Base-by-base conservation (phyloP, 768 basidiomycete genomes). In the Royoungia palumana region DNA sequence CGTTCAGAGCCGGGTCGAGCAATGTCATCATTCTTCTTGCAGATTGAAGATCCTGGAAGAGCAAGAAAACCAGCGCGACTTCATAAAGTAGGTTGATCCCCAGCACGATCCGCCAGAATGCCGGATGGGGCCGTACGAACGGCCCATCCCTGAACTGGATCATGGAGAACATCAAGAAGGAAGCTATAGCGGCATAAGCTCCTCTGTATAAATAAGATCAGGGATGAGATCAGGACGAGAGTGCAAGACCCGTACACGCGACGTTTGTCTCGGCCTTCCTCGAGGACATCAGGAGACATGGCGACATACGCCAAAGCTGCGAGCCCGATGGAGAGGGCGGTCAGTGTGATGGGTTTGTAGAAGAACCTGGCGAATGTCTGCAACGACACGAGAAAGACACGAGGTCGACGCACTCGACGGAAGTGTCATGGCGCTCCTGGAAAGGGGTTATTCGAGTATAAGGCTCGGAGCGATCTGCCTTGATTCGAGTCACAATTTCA, bases 61-160 rank as follows among this genome's bases (percentile, higher is more conserved):
- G 77, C 27, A 94, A 64, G 67, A 92, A 94, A 38, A 92, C 90
- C 34, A 94, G 72, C 11, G 77, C 82, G 35, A 94, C 72, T 63
- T 90, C 89, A 62, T 94, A 94, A 24, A 92, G 73, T 14, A 94
- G 68, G 68, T 94, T 94, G 52, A 89, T 70, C 21, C 88, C 89
- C 22, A 93, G 74, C 5, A 90, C 76, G 34, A 82, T 71, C 43
- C 91, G 77, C 89, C 89, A 92, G 66, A 90, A 88, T 16, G 83
- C 86, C 51, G 90, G 90, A 66, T 94, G 90, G 0, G 90, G 90
- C 32, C 90, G 82, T 62, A 93, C 77, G 67, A 89, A 94, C 25
- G 90, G 90, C 0, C 90, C 90, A 64, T 94, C 90, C 50, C 90
- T 84, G 61, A 93, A 92, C 59, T 94, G 91, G 42, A 94, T 75